Base-by-base conservation (phyloP, 2,329 filamentous ascomycete species). In the Claviceps humidiphila region DNA sequence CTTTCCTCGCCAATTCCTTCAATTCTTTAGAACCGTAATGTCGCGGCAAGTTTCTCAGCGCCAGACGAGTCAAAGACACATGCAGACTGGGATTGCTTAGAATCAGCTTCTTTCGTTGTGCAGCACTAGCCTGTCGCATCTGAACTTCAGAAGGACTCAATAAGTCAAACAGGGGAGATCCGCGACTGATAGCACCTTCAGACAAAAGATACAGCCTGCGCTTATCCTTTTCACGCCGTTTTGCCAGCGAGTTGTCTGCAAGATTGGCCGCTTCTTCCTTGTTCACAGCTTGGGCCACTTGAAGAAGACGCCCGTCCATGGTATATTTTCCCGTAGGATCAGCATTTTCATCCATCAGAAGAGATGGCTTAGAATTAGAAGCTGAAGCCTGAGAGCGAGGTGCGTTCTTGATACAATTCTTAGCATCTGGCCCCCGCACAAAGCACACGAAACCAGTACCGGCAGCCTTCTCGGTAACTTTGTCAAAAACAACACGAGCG, bases 371-470 rank as follows among this genome's bases (percentile, higher is more conserved):
- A 55, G 79, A 70, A 16, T 73, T 68, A n/a, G 73, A 63, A 9
- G 68, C 58, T 1, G 69, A 60, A 20, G 74, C 69, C 54, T 74
- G 70, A 34, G 72, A 67, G 26, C 77, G 80, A 0, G 93, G 93
- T 1, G 89, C 87, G 14, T 74, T 76, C 57, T 82, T 84, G 56
- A 96, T 73, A 64, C 93, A 97, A 20, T 74, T 67, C 63, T 84
- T 81, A 58, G 84, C 87, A 63, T 95, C 88, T 20, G 85, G 80
- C 40, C 75, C 71, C 49, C 85, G 83, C 69, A 84, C 84, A 70
- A 98, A 98, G 70, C 89, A 95, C 34, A 97, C 91, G 62, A 98
- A 98, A 4, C 85, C 93, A 37, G 91, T 97, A 26, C 93, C 93
- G 47, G 87, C 88, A 2, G 93, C 88, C 50, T 88, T 84, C 59